phyloP scores from a whole-genome alignment of 2,329 filamentous ascomycete genomes.

The Pseudogymnoascus sp. region DNA sequence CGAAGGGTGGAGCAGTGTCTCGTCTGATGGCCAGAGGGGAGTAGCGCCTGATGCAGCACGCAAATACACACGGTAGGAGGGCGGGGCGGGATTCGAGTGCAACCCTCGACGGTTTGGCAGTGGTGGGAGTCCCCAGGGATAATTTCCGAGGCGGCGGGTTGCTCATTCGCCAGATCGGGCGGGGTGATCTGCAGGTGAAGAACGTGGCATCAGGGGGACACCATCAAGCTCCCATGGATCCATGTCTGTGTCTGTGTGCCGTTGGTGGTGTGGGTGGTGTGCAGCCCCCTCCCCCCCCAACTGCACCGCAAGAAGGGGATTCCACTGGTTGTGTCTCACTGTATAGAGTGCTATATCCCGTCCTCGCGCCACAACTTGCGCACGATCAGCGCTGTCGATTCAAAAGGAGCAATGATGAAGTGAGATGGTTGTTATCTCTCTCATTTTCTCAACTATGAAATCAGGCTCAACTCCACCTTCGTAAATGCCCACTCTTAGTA shows the following conservation, averaged over 20 bases:
- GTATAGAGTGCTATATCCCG: not conserved
- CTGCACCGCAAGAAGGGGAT: not conserved
- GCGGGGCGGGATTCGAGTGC: not conserved
- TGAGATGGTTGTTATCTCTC: not conserved
- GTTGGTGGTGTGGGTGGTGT: not conserved
- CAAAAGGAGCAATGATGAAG: not conserved
- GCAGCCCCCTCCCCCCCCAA: not conserved
- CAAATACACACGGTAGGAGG: not conserved
- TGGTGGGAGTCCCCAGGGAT: not conserved
- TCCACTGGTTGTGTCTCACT: not conserved
- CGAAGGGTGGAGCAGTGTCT: not conserved
- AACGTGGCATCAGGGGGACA: slow-evolving; percentile 7
- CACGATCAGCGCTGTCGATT: not conserved
- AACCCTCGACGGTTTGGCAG: not conserved
- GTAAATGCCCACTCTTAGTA: not conserved
- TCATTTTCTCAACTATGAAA: not conserved
- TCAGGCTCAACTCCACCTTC: not conserved
- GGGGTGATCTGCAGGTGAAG: slow-evolving; percentile 7
- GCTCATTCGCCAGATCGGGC: not conserved
- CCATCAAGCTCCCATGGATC: not conserved
- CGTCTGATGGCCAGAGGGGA: not conserved
- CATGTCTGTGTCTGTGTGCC: not conserved
- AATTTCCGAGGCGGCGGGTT: slow-evolving; percentile 7
- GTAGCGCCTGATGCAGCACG: not conserved
- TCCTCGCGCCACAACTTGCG: not conserved